Evolutionary conservation across 805 yeast species (phyloP).

Genomic region (Teunomyces cretensis): DNA sequence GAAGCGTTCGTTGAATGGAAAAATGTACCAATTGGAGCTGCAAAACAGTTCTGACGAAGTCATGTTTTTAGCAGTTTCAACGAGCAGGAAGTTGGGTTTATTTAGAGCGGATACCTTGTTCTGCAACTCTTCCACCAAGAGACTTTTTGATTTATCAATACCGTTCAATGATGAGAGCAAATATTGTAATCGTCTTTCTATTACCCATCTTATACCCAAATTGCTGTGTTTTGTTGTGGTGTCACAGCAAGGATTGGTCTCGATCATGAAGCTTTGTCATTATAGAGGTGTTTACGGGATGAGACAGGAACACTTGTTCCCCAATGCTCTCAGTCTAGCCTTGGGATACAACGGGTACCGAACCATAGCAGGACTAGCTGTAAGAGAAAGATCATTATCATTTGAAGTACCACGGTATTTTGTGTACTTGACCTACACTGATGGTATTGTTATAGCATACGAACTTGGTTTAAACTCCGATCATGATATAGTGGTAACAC

Average conservation of each 20-base stretch:
- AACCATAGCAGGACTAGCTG: constrained; percentile 33
- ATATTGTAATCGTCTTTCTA: constrained; percentile 36
- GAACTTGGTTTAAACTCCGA: constrained; percentile 5
- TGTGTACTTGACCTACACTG: constrained; percentile 34
- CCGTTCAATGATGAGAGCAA: constrained; percentile 37
- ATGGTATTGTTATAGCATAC: constrained; percentile 26
- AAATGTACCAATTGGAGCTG: constrained; percentile 8
- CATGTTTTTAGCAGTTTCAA: constrained; percentile 36
- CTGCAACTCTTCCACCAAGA: constrained; percentile 47
- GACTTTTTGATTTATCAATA: constrained; percentile 38
- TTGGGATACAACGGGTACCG: constrained; percentile 28
- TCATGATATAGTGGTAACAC: constrained; percentile 1
- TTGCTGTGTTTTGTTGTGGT: constrained; percentile 35
- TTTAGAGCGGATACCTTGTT: constrained; percentile 45
- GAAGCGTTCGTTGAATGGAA: constrained; percentile 13
- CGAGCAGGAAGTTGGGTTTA: constrained; percentile 44
- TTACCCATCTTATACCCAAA: constrained; percentile 34
- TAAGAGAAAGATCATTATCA: constrained; percentile 23
- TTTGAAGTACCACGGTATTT: constrained; percentile 22
- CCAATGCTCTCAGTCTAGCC: constrained; percentile 30
- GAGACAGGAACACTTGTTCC: constrained; percentile 44
- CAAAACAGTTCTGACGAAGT: constrained; percentile 3
- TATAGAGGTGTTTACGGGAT: constrained; percentile 38
- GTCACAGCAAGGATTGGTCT: constrained; percentile 37
- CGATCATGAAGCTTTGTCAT: constrained; percentile 37